These are phyloP conservation scores for Aureobasidium sp. DNA, from an alignment of 2,329 filamentous ascomycete genomes.

Conservation along the genomic window DNA sequence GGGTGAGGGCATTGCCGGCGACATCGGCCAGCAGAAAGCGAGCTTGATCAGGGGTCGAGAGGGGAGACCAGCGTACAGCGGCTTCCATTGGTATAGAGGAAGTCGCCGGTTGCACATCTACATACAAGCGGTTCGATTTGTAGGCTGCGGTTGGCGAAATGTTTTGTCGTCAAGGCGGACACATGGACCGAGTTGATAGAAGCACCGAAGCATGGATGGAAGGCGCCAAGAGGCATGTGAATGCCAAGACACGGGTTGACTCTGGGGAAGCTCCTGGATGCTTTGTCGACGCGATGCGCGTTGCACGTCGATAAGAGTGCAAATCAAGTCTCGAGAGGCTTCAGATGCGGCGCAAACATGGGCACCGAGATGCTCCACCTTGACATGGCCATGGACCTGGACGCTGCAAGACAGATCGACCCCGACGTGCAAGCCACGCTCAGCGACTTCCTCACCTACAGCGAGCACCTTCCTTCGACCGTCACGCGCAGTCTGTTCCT, in stretches of 20 bases:
- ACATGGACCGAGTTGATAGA: background rate
- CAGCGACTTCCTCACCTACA: constrained; percentile 62
- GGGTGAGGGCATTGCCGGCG: constrained; percentile 50
- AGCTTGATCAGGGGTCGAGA: constrained; percentile 45
- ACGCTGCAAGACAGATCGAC: constrained; percentile 32
- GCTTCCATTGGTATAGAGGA: constrained; percentile 44
- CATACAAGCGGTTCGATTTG: background rate
- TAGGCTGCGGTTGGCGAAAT: background rate
- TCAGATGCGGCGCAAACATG: constrained; percentile 15
- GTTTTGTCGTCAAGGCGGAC: background rate
- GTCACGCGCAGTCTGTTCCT: constrained; percentile 56
- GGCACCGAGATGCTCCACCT: constrained; percentile 16
- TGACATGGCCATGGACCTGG: constrained; percentile 18
- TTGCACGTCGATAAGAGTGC: background rate
- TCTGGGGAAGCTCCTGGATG: background rate
- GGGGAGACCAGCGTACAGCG: constrained; percentile 58
- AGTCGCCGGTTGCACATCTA: background rate
- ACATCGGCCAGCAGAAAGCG: constrained; percentile 58
- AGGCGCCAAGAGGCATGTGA: constrained; percentile 3
- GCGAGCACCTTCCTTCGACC: constrained; percentile 61
- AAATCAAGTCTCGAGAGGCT: background rate
- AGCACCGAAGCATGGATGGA: background rate
- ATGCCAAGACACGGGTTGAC: background rate
- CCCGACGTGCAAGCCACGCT: constrained; percentile 60
- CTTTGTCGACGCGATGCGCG: background rate